Evolutionary conservation across 2,329 filamentous ascomycete species (phyloP).

Genomic region (Mycosphaerella sp.): DNA sequence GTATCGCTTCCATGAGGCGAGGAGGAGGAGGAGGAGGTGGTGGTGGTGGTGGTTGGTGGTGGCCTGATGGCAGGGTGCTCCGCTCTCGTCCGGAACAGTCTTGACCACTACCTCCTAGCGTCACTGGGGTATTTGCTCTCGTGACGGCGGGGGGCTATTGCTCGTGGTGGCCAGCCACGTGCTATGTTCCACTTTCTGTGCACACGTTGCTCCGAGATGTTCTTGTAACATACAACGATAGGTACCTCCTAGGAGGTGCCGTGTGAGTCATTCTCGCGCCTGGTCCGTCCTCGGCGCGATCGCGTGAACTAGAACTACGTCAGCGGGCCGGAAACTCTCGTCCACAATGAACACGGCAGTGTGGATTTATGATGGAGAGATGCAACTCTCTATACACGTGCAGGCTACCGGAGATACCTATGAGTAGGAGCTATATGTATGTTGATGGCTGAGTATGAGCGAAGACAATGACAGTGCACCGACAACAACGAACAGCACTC

Average conservation of each 20-base stretch:
- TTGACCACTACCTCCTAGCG: not conserved
- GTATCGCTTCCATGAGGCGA: constrained; percentile 2
- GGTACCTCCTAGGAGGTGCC: no score
- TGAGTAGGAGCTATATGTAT: no score
- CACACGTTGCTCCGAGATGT: not conserved
- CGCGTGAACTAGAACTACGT: no score
- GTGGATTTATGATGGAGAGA: no score
- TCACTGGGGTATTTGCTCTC: not conserved
- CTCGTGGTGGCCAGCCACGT: not conserved
- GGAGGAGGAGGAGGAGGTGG: not conserved
- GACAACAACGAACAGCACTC: not conserved
- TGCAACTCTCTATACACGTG: no score
- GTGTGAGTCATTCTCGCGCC: no score
- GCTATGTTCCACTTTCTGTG: not conserved
- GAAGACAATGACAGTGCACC: not conserved
- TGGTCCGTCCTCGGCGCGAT: no score
- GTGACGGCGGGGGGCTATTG: not conserved
- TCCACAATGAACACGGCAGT: no score
- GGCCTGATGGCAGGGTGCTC: not conserved
- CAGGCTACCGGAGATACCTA: no score
- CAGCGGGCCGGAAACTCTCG: no score
- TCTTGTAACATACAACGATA: not conserved
- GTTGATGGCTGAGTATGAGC: not conserved
- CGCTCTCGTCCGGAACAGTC: not conserved
- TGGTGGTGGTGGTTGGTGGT: not conserved